These are phyloP conservation scores for Vigna reflexopilosa DNA, from an alignment of 306 rosid genomes.

Conservation along the genomic window DNA sequence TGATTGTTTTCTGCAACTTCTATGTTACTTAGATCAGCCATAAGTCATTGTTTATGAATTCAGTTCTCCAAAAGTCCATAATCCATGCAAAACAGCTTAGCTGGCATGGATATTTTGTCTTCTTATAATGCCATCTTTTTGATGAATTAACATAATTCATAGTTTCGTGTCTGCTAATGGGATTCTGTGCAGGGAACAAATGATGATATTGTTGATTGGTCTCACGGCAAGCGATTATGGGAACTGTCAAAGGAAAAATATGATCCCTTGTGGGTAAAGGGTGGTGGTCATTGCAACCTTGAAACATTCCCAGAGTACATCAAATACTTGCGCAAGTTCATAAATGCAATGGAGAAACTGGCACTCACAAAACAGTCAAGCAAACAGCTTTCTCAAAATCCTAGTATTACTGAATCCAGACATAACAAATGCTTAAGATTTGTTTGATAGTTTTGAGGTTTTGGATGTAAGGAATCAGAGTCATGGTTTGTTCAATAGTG, in stretches of 20 bases:
- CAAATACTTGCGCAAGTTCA: constrained; percentile 88
- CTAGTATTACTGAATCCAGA: constrained; percentile 80
- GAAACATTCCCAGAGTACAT: constrained; percentile 94
- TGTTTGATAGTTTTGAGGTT: constrained; percentile 35
- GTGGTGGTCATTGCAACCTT: constrained; percentile 99
- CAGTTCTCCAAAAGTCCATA: neutral
- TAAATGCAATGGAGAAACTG: constrained; percentile 89
- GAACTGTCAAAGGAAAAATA: constrained; percentile 95
- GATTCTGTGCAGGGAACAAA: constrained; percentile 80
- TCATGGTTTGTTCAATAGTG: constrained; percentile 39
- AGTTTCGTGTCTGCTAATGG: constrained; percentile 38
- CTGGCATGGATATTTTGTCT: constrained; percentile 17
- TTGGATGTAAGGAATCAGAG: constrained; percentile 42
- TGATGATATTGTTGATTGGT: constrained; percentile 91
- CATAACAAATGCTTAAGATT: constrained; percentile 94
- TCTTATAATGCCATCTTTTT: neutral
- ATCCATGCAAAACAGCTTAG: neutral
- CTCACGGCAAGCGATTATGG: constrained; percentile 98
- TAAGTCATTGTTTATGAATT: neutral
- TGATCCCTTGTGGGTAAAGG: constrained; percentile 97
- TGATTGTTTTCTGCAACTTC: constrained; percentile 35
- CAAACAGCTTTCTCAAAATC: constrained; percentile 68
- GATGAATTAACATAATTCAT: constrained; percentile 34
- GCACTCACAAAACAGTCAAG: constrained; percentile 49
- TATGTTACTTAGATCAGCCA: neutral